Evolutionary conservation across 257 asterid genomes (phyloP), one percentile per base, ranked within the genome.

Genomic region (Solanum virginianum): DNA sequence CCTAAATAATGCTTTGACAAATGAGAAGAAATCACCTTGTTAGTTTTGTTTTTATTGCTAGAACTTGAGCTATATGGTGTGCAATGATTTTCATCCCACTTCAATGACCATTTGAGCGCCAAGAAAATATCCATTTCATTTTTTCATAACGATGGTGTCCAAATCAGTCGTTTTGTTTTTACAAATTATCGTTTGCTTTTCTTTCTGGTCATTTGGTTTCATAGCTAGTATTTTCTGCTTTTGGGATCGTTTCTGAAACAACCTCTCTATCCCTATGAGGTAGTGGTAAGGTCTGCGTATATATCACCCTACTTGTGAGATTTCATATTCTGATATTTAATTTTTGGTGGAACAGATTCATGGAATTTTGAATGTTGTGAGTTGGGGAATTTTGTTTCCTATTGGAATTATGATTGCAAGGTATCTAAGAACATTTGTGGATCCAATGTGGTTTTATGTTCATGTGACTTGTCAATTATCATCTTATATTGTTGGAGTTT

Each of bases 331-430:
- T 8, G 0, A 17, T 13, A 8, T 63, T 26, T 79, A 45, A n/a
- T 26, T 17, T 43, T 47, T 6, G 13, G 22, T 29, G 55, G 62
- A 3, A 85, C 94, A 96, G 99, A 93, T 94, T 88, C 98, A 95
- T 90, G 99, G 99, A 72, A 84, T 94, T 20, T 85, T 95, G 85
- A 94, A 94, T 88, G 93, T 65, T n/a, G 94, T 94, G 70, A 93
- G 98, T 87, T 96, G 99, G 99, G 98, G 98, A 70, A 77, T 96
- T 56, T 15, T 96, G 93, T 91, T 96, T 83, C 99, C 99, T 0
- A 0, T 88, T 4, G 99, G 98, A 29, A 87, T 90, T 85, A 81
- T 96, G 29, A 84, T 92, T 1, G 97, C 98, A 0, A 89, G 98
- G 88, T 92, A 93, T 72, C 24, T 96, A 88, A 93, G 88, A 89